Conservation (phyloP, 768 basidiomycete species). For the Xerocomellus amylosporus region DNA sequence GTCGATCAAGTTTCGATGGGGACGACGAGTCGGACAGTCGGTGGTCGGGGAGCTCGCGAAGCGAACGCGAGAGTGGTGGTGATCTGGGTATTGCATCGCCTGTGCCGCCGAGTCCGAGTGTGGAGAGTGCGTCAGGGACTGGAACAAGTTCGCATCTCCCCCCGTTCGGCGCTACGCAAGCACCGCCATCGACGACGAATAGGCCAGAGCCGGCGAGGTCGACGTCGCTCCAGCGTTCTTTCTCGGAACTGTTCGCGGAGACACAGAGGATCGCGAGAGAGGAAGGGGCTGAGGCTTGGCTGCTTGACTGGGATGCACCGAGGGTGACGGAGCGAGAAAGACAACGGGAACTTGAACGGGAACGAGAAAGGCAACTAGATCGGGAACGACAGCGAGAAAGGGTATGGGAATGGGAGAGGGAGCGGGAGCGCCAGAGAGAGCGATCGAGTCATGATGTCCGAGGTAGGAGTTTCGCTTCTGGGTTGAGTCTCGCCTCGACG, state of each 20-base stretch:
- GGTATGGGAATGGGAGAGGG: conserved; percentile 21
- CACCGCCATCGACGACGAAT: neutral
- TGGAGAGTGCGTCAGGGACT: conserved; percentile 13
- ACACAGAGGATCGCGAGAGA: conserved; percentile 8
- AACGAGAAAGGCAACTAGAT: conserved; percentile 10
- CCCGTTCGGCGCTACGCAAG: neutral
- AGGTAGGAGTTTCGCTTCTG: conserved; percentile 15
- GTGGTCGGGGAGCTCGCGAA: conserved; percentile 20
- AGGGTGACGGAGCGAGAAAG: conserved; percentile 11
- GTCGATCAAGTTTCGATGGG: conserved; percentile 22
- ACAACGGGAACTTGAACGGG: conserved; percentile 2
- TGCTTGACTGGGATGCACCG: conserved; percentile 20
- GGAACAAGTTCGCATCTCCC: conserved; percentile 11
- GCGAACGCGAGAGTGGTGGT: conserved; percentile 11
- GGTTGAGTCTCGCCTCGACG: conserved; percentile 12
- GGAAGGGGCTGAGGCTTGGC: conserved; percentile 11
- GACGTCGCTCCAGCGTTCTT: conserved; percentile 17
- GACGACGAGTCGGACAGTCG: conserved; percentile 26
- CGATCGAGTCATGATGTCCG: conserved; percentile 14
- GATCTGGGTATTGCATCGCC: conserved; percentile 15
- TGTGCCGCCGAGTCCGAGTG: conserved; percentile 8
- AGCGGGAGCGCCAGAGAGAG: conserved; percentile 17
- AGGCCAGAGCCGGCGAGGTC: conserved; percentile 8
- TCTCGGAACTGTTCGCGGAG: conserved; percentile 25
- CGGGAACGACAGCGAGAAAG: conserved; percentile 16